Evolutionary conservation across 768 basidiomycete genomes (phyloP).

Genomic region (Daedaleopsis sinensis): DNA sequence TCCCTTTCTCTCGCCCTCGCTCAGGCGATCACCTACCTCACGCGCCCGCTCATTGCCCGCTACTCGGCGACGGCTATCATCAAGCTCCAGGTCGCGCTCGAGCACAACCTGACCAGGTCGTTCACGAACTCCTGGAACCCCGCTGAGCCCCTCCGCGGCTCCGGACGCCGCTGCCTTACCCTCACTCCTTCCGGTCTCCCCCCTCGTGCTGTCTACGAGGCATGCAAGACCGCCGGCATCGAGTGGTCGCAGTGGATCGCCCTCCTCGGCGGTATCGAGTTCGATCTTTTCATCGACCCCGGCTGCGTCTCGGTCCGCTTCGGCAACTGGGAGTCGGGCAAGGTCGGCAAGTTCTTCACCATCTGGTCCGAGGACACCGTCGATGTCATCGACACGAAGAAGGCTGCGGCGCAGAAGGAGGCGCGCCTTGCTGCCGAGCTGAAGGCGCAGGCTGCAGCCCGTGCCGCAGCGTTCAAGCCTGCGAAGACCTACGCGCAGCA

Average conservation of each 20-base stretch:
- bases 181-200: slow-evolving; percentile 71
- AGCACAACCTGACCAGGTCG: slow-evolving; percentile 71
- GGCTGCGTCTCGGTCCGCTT: slow-evolving; percentile 74
- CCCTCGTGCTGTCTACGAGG: slow-evolving; percentile 69
- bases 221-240: slow-evolving; percentile 68
- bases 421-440: slow-evolving; percentile 25
- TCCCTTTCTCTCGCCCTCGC: slow-evolving; percentile 68
- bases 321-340: slow-evolving; percentile 42
- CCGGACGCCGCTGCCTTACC: slow-evolving; percentile 73
- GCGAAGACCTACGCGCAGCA: slow-evolving; percentile 74
- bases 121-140: slow-evolving; percentile 70
- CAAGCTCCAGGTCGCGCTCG: slow-evolving; percentile 71
- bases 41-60: slow-evolving; percentile 57
- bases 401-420: slow-evolving; percentile 17
- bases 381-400: slow-evolving; percentile 32
- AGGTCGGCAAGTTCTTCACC: slow-evolving; percentile 55
- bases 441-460: slow-evolving; percentile 21
- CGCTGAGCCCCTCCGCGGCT: slow-evolving; percentile 65
- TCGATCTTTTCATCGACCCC: slow-evolving; percentile 83
- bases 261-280: slow-evolving; percentile 66
- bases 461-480: slow-evolving; percentile 29
- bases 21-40: slow-evolving; percentile 76
- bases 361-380: slow-evolving; percentile 64
- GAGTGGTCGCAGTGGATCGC: slow-evolving; percentile 85
- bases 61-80: slow-evolving; percentile 65